phyloP scores from a whole-genome alignment of 2,329 filamentous ascomycete genomes.

The Sclerotinia spermophila region DNA sequence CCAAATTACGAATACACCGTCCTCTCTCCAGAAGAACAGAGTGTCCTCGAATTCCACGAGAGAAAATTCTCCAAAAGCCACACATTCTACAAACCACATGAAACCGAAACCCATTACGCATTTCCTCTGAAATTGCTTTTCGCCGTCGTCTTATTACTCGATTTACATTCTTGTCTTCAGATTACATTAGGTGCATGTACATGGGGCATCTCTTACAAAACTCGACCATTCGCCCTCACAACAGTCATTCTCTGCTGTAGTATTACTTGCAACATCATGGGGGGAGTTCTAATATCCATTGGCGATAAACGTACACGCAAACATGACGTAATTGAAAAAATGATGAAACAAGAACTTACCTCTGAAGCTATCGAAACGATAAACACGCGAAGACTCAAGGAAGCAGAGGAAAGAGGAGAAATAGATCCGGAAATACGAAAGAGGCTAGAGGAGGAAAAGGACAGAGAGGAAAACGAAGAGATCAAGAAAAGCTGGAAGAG shows the following conservation, averaged over 20 bases:
- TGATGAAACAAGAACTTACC: constrained; percentile 74
- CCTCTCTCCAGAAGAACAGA: constrained; percentile 63
- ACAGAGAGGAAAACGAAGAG: constrained; percentile 39
- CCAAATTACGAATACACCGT: constrained; percentile 53
- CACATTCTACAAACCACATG: constrained; percentile 85
- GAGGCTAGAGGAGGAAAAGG: constrained; percentile 49
- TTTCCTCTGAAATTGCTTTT: constrained; percentile 73
- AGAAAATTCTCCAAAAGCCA: constrained; percentile 77
- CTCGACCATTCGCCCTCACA: constrained; percentile 67
- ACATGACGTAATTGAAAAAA: constrained; percentile 75
- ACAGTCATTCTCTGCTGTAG: constrained; percentile 77
- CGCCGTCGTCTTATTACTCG: constrained; percentile 70
- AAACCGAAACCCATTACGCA: constrained; percentile 75
- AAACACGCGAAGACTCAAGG: constrained; percentile 91
- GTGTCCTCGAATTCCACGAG: constrained; percentile 69
- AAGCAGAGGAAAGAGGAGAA: constrained; percentile 48
- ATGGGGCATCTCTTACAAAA: constrained; percentile 70
- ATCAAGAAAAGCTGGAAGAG: constrained; percentile 31
- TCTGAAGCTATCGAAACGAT: constrained; percentile 60
- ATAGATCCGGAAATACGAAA: constrained; percentile 35
- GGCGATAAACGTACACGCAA: constrained; percentile 76
- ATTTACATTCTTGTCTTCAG: constrained; percentile 75
- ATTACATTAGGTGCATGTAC: constrained; percentile 75
- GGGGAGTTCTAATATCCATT: constrained; percentile 70
- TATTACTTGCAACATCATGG: constrained; percentile 72